Percentiles rank a stretch among this genome's conserved stretches.
Evolutionary conservation across 2,329 filamentous ascomycete genomes (phyloP).

Genomic region (Microcyclospora tardicrescens): DNA sequence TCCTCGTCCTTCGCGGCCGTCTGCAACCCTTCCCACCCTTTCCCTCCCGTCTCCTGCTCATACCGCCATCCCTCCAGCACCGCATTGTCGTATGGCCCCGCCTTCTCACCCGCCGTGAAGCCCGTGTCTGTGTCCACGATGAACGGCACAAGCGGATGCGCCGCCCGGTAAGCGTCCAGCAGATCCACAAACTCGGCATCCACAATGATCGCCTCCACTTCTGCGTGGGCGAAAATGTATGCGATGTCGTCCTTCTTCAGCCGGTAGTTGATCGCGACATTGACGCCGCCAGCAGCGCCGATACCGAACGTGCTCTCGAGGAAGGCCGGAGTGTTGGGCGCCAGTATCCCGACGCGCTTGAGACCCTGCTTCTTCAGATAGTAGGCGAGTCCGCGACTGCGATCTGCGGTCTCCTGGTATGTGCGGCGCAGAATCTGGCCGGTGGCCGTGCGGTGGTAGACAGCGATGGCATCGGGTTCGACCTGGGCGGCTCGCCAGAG

Average conservation of each 20-base stretch:
- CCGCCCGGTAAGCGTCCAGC: constrained; percentile 51
- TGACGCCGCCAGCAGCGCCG: constrained; percentile 64
- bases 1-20: constrained; percentile 63
- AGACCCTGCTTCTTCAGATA: constrained; percentile 63
- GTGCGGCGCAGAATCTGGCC: constrained; percentile 58
- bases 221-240: constrained; percentile 81
- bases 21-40: constrained; percentile 67
- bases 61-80: constrained; percentile 66
- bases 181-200: constrained; percentile 67
- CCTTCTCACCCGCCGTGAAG: constrained; percentile 56
- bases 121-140: constrained; percentile 81
- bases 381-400: constrained; percentile 77
- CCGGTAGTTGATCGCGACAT: constrained; percentile 61
- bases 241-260: constrained; percentile 73
- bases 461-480: constrained; percentile 65
- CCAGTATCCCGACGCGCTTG: constrained; percentile 70
- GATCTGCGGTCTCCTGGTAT: constrained; percentile 73
- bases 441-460: constrained; percentile 75
- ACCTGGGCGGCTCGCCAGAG: constrained; percentile 74
- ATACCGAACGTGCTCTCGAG: constrained; percentile 83
- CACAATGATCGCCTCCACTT: constrained; percentile 76
- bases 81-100: constrained; percentile 71
- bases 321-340: constrained; percentile 89
- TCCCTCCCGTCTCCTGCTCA: constrained; percentile 51
- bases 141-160: constrained; percentile 51